Evolutionary conservation across 352 stramenopile species (phyloP).

Genomic region (Phytophthora pisi): DNA sequence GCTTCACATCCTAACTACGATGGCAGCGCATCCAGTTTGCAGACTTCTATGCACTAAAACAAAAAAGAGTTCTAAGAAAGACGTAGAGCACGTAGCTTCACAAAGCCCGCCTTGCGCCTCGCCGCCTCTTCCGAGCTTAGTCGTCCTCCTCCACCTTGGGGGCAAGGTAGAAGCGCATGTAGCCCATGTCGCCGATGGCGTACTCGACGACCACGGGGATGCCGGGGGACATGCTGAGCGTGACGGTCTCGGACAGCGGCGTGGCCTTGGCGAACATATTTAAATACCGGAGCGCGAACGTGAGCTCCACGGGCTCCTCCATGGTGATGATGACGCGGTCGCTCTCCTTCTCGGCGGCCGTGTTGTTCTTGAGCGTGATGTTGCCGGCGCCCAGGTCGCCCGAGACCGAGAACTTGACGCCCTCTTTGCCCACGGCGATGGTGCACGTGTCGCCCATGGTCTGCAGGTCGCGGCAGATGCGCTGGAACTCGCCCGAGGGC

Average conservation of each 20-base stretch:
- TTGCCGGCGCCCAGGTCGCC: constrained; percentile 98
- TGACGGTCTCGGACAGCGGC: constrained; percentile 93
- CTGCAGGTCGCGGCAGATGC: constrained; percentile 98
- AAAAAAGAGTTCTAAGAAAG: constrained; percentile 6
- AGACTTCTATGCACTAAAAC: constrained; percentile 32
- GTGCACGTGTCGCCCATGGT: constrained; percentile 98
- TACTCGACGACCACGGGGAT: constrained; percentile 99
- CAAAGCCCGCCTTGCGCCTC: neutral
- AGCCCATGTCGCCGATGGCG: constrained; percentile 96
- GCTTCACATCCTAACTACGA: constrained; percentile 12
- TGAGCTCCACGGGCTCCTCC: constrained; percentile 98
- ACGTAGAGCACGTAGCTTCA: neutral
- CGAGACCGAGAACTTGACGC: constrained; percentile 96
- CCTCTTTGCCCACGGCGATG: constrained; percentile 97
- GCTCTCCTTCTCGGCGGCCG: constrained; percentile 85
- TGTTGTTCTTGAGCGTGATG: constrained; percentile 93
- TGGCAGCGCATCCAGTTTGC: neutral
- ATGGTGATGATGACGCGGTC: constrained; percentile 97
- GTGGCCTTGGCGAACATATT: constrained; percentile 99
- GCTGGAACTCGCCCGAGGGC: constrained; percentile 97
- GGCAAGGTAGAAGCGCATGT: constrained; percentile 99
- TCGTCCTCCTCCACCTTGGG: constrained; percentile 99
- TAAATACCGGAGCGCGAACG: constrained; percentile 99
- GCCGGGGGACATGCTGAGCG: constrained; percentile 97
- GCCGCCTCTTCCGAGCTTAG: constrained; percentile 39